Conservation (phyloP, 305 asterid genomes). For the Solanum aculeatissimum region DNA sequence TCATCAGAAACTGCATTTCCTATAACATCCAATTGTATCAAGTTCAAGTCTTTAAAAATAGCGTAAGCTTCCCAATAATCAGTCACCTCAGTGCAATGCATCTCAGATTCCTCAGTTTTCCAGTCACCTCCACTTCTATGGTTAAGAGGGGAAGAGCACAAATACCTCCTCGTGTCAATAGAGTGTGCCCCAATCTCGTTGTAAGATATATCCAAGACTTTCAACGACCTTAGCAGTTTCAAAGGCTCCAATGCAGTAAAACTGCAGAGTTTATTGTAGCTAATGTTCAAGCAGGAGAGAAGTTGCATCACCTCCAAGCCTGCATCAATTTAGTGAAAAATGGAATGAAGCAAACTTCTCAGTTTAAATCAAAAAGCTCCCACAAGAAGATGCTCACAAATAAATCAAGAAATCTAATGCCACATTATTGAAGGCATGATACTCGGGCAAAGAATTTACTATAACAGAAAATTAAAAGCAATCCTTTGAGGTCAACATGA, state of each 20-base stretch:
- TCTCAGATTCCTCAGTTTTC: constrained; percentile 17
- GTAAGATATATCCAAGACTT: constrained; percentile 58
- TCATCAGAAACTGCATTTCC: constrained; percentile 53
- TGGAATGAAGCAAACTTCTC: background rate
- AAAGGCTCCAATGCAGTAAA: constrained; percentile 72
- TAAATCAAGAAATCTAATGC: background rate
- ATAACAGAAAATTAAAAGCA: background rate
- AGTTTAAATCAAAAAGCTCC: background rate
- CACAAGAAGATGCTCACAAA: background rate
- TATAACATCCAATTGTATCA: constrained; percentile 54
- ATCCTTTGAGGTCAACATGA: background rate
- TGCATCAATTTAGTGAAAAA: constrained; percentile 12
- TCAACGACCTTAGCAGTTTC: constrained; percentile 41
- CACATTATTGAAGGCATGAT: background rate
- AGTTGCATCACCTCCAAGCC: constrained; percentile 89
- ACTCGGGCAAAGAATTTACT: background rate
- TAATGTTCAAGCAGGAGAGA: constrained; percentile 66
- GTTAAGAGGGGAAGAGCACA: constrained; percentile 71
- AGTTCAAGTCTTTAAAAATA: constrained; percentile 48
- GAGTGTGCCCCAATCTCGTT: constrained; percentile 88
- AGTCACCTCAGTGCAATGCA: constrained; percentile 12
- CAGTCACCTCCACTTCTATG: constrained; percentile 38
- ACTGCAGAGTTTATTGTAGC: constrained; percentile 57
- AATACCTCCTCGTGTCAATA: constrained; percentile 65
- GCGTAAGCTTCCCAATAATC: constrained; percentile 56